Base-by-base conservation (phyloP, 176 grass and related monocot genomes). In the Carex kokanica region DNA sequence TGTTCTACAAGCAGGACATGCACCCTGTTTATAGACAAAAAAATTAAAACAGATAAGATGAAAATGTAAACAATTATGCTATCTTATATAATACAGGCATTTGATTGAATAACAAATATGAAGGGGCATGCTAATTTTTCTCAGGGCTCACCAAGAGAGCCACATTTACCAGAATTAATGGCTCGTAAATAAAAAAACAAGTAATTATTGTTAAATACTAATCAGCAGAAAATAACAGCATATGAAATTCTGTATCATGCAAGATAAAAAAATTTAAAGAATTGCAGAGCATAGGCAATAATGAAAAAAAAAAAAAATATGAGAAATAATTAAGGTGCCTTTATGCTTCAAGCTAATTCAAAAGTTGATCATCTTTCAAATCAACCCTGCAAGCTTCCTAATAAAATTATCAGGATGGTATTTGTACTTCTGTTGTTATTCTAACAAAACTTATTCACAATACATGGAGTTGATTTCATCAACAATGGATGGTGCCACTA, bases 1-100 rank as follows among this genome's bases (percentile, higher is more conserved):
- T 62, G 88, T 90, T 80, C 91, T 91, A 74, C 96, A 95, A 61
- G 96, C 93, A 53, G 96, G 96, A 38, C 96, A 98, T 18, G 96
- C 84, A 85, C 96, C 96, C 96, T 98, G 85, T 7, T 84, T 4
- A 54, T 60, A 18, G 13, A 47, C 41, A 25, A 55, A 36, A n/a
- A 49, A 71, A 71, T 6, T 61, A 27, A 58, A 75, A 77, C 29
- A 81, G 49, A 60, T 70, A 74, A 27, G 18, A 52, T 14, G 3
- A 86, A 25, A 52, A 81, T 5, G 60, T 21, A 74, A 77, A 25
- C 14, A 31, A 17, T 62, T 31, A 31, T 17, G 12, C 73, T 77
- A 55, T 55, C 21, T 77, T 55, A 77, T 54, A 77, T 11, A 77
- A 53, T 55, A 18, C 17, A 54, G 23, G 45, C 49, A 17, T 55